Conservation (phyloP, 306 rosid species). For the Vicia faba region DNA sequence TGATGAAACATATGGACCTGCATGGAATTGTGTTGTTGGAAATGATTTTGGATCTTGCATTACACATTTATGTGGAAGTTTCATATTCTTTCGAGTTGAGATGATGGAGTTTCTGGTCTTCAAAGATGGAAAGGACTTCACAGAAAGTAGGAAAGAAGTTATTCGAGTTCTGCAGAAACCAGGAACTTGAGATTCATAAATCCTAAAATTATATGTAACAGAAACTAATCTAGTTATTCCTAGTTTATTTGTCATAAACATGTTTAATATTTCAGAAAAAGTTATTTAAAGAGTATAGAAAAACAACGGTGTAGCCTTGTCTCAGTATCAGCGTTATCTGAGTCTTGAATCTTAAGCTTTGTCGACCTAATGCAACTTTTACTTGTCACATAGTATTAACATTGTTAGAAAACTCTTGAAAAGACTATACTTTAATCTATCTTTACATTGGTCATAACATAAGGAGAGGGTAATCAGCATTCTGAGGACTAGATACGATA, state of each 20-base stretch:
- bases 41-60: conserved; percentile 69
- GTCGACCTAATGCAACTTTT: too few relatives aligned
- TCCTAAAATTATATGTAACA: neutral
- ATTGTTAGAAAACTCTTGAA: too few relatives aligned
- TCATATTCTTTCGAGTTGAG: conserved; percentile 65
- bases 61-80: conserved; percentile 62
- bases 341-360: too few relatives aligned
- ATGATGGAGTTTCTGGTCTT: conserved; percentile 74
- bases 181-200: conserved; percentile 26
- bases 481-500: conserved; percentile 39
- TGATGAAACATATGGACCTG: conserved; percentile 69
- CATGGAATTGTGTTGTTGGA: conserved; percentile 74
- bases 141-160: conserved; percentile 55
- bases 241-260: neutral
- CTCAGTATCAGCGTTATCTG: too few relatives aligned
- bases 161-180: conserved; percentile 48
- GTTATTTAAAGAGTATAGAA: too few relatives aligned
- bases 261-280: neutral
- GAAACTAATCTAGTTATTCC: neutral
- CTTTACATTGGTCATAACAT: conserved; percentile 34
- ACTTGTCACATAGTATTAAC: too few relatives aligned
- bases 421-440: too few relatives aligned
- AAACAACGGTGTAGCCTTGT: too few relatives aligned
- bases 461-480: conserved; percentile 51
- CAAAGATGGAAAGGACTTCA: conserved; percentile 62